Evolutionary conservation across 352 stramenopile genomes (phyloP).

Genomic region (Phytophthora meadii): DNA sequence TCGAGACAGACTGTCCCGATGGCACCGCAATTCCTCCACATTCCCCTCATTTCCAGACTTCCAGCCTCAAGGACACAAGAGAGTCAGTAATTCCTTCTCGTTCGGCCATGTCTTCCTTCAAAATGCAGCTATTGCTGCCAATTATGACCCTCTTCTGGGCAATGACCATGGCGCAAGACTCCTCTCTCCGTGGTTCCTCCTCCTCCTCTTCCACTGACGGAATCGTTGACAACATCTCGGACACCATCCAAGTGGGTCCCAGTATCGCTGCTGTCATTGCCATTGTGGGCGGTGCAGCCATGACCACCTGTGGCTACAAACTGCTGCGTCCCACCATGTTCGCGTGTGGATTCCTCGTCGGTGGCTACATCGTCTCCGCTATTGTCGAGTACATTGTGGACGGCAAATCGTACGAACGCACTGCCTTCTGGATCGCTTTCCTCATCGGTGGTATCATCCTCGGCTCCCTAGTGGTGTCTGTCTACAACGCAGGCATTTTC

Average conservation of each 20-base stretch:
- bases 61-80: slow-evolving; percentile 1
- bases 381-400: slow-evolving; percentile 52
- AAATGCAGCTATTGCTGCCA: slow-evolving; percentile 21
- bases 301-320: slow-evolving; percentile 56
- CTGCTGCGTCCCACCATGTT: slow-evolving; percentile 71
- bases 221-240: slow-evolving; percentile 29
- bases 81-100: background rate
- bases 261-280: slow-evolving; percentile 50
- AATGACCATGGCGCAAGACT: slow-evolving; percentile 14
- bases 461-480: slow-evolving; percentile 55
- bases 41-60: slow-evolving; percentile 26
- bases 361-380: slow-evolving; percentile 52
- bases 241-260: slow-evolving; percentile 40
- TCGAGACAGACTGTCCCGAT: slow-evolving; percentile 1
- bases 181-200: slow-evolving; percentile 23
- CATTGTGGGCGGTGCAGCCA: slow-evolving; percentile 44
- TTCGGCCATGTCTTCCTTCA: slow-evolving; percentile 9
- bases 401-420: slow-evolving; percentile 52
- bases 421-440: slow-evolving; percentile 60
- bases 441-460: slow-evolving; percentile 52
- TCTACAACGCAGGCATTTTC: slow-evolving; percentile 65
- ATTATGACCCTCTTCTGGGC: slow-evolving; percentile 24
- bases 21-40: slow-evolving; percentile 1
- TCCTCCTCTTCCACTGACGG: slow-evolving; percentile 28
- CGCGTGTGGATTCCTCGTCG: slow-evolving; percentile 63